Conservation (phyloP, 2,329 filamentous ascomycete species). For the Stagonosporopsis cucurbitacearum region DNA sequence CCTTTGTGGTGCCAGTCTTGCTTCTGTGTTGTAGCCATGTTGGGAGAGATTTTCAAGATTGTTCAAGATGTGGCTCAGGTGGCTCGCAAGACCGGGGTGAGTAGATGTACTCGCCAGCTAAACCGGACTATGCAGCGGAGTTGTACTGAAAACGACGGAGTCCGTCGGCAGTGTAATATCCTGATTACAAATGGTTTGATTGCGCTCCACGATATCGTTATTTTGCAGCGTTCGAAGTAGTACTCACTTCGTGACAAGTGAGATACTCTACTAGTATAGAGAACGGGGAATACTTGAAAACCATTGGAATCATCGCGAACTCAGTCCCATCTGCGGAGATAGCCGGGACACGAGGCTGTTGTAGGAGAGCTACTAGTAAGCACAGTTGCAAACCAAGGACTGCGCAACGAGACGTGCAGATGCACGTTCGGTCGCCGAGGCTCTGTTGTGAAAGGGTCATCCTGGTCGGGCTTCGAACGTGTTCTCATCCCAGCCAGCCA, state of each 20-base stretch:
- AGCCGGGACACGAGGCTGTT: background rate
- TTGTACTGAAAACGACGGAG: background rate
- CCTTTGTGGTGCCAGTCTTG: conserved; percentile 42
- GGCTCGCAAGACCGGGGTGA: background rate
- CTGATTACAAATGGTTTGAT: background rate
- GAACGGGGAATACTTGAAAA: background rate
- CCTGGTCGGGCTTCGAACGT: background rate
- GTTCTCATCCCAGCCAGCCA: too few species aligned
- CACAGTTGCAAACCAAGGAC: background rate
- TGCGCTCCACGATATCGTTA: background rate
- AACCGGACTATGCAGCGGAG: conserved; percentile 9
- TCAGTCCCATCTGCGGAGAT: background rate
- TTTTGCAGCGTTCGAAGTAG: background rate
- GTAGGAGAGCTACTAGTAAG: background rate
- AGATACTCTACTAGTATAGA: background rate
- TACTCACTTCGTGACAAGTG: background rate
- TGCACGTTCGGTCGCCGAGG: conserved; percentile 3
- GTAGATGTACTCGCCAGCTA: background rate
- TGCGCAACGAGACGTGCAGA: background rate
- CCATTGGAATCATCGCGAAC: background rate
- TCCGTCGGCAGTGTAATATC: background rate
- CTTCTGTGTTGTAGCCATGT: conserved; percentile 32
- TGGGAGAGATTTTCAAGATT: background rate
- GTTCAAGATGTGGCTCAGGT: background rate
- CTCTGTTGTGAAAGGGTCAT: background rate